Evolutionary conservation across 768 basidiomycete genomes (phyloP).

Genomic region (Lactarius tabidus): DNA sequence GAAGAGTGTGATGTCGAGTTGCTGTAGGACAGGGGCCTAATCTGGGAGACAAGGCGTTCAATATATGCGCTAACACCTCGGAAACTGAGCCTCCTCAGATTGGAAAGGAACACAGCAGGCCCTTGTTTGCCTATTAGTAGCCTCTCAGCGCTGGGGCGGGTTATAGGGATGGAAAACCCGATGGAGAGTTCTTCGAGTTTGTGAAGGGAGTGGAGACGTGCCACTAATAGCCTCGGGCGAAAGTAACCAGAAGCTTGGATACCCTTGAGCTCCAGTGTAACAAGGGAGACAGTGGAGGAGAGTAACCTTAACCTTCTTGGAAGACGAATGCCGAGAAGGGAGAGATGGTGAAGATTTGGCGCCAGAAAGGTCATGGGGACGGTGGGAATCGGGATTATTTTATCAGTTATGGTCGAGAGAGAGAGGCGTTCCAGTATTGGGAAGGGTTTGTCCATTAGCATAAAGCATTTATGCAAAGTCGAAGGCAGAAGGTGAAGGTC

Average conservation of each 20-base stretch:
- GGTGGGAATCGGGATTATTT: not conserved
- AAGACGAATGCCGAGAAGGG: no score
- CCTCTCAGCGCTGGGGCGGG: no score
- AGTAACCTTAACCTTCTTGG: no score
- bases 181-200: slow-evolving; percentile 6
- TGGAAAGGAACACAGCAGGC: not conserved
- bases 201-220: not conserved
- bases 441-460: not conserved
- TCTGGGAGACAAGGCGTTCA: not conserved
- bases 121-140: no score
- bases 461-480: not conserved
- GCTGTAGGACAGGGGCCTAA: not conserved
- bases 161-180: not conserved
- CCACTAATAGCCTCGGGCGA: not conserved
- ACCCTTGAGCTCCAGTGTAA: no score
- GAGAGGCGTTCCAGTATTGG: not conserved
- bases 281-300: no score
- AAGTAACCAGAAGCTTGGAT: not conserved
- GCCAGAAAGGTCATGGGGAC: not conserved
- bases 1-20: not conserved
- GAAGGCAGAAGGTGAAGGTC: not conserved
- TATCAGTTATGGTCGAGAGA: not conserved
- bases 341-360: not conserved
- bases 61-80: not conserved
- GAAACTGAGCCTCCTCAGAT: not conserved